Base-by-base conservation (phyloP, 768 basidiomycete genomes). In the Lentinus tigrinus region DNA sequence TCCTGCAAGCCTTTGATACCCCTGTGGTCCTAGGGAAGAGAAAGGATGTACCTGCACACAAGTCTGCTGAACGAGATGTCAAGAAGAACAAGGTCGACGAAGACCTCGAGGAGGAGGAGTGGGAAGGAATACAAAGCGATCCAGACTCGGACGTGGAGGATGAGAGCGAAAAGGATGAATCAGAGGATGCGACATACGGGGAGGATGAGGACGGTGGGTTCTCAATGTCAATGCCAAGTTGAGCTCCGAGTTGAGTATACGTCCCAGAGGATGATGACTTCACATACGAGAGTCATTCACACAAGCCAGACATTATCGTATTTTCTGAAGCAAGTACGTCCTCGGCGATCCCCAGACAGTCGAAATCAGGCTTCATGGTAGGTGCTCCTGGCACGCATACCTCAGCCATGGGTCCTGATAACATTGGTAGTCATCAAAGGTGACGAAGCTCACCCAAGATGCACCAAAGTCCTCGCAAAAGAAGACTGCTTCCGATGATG, bases 331-430 rank as follows among this genome's bases (percentile, higher is more conserved):
- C 68, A 23, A 61, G 70, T 60, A 54, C 63, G 27, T 65, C 71
- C n/a, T 26, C 54, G 1, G 31, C 42, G 13, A 38, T 61, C 6
- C 46, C 48, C 14, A 52, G 54, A 47, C 62, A 81, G 46, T 80
- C 75, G 70, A 90, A 81, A 67, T 78, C 85, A 27, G 51, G 55
- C 0, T 93, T 93, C 68, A 92, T 93, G 91, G 91, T 91, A 66
- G 55, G 75, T 67, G 50, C 44, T 55, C 62, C 46, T 56, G 9
- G 31, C 27, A 23, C n/a, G n/a, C n/a, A n/a, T n/a, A n/a, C n/a
- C n/a, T n/a, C n/a, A n/a, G n/a, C n/a, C 47, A 49, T 49, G 21
- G 6, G 47, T 42, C 48, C 47, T 43, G 7, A 31, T 31, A 31
- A 23, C 9, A 5, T 34, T n/a, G 37, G 21, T 58, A 92, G 91